Conservation (phyloP, 176 grass and related monocot species). For the Hordeum marinum region DNA sequence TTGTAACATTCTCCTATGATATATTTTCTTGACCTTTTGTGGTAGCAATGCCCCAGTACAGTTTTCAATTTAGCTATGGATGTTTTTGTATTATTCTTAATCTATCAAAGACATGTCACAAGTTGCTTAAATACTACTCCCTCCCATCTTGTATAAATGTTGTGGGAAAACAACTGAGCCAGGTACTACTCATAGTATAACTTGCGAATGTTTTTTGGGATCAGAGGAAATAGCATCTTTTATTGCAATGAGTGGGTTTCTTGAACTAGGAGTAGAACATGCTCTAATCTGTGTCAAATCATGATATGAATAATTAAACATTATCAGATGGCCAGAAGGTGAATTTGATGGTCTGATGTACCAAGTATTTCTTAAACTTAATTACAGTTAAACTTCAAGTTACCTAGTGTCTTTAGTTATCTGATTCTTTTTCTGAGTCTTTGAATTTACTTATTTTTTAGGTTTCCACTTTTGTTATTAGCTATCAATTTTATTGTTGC, state of each 20-base stretch:
- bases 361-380: background rate
- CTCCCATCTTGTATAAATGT: too few species aligned
- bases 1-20: background rate
- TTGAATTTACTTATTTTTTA: background rate
- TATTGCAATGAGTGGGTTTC: background rate
- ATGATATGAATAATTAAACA: background rate
- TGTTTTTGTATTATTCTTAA: background rate
- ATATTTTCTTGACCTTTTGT: background rate
- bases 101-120: background rate
- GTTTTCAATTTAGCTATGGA: background rate
- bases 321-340: background rate
- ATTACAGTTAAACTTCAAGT: background rate
- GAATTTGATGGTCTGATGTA: background rate
- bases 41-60: background rate
- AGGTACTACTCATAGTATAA: too few species aligned
- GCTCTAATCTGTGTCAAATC: background rate
- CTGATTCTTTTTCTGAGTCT: background rate
- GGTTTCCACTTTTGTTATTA: background rate
- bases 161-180: too few species aligned
- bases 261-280: background rate
- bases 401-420: conserved; percentile 9
- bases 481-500: background rate
- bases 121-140: background rate
- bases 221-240: background rate
- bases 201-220: too few species aligned